phyloP scores from a whole-genome alignment of 2,329 filamentous ascomycete species.

The Cercospora nicotianae region DNA sequence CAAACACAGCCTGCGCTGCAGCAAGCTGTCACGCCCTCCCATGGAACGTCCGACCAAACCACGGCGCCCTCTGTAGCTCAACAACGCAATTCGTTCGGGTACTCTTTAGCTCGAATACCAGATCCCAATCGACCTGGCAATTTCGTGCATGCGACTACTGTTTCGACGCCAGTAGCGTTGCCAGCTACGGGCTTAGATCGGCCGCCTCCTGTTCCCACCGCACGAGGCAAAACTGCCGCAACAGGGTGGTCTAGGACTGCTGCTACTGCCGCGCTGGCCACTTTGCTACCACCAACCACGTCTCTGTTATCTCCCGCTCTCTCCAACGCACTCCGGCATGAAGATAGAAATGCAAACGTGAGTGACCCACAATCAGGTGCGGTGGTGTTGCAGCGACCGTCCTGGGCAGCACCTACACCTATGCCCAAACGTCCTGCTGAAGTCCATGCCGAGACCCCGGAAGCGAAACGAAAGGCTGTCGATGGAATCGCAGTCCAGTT shows the following conservation, averaged over 20 bases:
- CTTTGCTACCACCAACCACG: neutral
- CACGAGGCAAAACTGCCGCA: neutral
- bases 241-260: neutral
- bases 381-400: neutral
- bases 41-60: neutral
- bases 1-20: neutral
- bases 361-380: neutral
- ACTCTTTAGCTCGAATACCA: neutral
- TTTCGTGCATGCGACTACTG: neutral
- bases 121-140: neutral
- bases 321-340: neutral
- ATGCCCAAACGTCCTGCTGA: slow-evolving; percentile 2
- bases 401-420: slow-evolving; percentile 1
- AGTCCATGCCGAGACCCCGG: neutral
- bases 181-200: neutral
- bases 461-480: neutral
- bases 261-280: neutral
- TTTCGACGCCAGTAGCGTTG: neutral
- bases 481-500: slow-evolving; percentile 4
- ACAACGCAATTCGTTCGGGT: neutral
- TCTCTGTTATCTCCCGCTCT: neutral
- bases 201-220: neutral
- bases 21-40: neutral
- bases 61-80: neutral
- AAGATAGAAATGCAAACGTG: neutral